Conservation (phyloP, 164 flowering plant species). For the Dillenia turbinata region DNA sequence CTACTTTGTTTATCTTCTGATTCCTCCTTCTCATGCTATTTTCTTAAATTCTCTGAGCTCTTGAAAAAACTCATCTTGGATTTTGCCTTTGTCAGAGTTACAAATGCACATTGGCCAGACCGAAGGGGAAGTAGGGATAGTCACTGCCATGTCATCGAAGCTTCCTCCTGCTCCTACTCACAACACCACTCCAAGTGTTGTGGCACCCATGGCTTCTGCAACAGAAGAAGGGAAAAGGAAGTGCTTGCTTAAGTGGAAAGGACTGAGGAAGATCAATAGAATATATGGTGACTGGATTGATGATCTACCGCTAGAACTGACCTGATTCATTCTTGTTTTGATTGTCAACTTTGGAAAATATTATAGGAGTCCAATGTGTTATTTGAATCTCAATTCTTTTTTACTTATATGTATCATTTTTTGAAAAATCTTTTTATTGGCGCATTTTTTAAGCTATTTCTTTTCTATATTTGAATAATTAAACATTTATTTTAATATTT, state of each 20-base stretch:
- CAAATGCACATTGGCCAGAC: constrained; percentile 29
- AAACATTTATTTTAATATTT: too few species aligned
- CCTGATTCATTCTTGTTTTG: neutral
- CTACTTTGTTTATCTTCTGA: too few species aligned
- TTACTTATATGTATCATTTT: too few species aligned
- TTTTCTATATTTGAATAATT: too few species aligned
- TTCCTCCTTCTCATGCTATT: neutral
- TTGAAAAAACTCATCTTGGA: neutral
- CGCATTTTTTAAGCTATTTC: too few species aligned
- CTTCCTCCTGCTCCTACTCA: constrained; percentile 13
- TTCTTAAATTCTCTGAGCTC: neutral
- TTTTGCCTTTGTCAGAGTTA: constrained; percentile 39
- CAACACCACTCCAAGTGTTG: constrained; percentile 11
- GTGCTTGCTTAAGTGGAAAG: constrained; percentile 44
- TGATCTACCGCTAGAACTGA: constrained; percentile 34
- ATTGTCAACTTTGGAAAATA: too few species aligned
- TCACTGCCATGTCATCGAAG: constrained; percentile 11
- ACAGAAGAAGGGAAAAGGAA: constrained; percentile 26
- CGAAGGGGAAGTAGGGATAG: constrained; percentile 30
- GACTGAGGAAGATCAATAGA: constrained; percentile 55
- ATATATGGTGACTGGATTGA: constrained; percentile 79
- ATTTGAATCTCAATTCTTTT: too few species aligned
- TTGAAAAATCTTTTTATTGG: too few species aligned
- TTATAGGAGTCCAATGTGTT: too few species aligned
- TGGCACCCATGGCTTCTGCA: constrained; percentile 9